A percentile compares a stretch with the other conserved stretches of the same genome.
Conservation (phyloP, 768 basidiomycete genomes). For the Amanita fuliginea region DNA sequence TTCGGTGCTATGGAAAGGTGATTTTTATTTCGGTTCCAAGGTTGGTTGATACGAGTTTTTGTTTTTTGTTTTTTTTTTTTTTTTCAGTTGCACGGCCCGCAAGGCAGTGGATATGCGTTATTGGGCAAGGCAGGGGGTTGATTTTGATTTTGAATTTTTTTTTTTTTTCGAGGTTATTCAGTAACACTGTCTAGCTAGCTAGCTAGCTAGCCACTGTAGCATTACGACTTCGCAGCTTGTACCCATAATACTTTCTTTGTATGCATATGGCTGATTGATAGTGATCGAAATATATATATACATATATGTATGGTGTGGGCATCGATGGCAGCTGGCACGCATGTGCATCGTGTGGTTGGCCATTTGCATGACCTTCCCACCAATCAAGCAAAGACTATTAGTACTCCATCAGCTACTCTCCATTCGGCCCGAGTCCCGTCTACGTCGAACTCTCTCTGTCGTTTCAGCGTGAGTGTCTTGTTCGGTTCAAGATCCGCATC, state of each 20-base stretch:
- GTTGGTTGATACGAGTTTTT: not conserved
- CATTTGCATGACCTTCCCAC: too few relatives aligned
- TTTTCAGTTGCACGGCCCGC: constrained; percentile 56
- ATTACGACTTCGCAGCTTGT: not conserved
- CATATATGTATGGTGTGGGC: too few relatives aligned
- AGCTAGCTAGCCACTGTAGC: constrained; percentile 1
- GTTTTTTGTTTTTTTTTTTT: too few relatives aligned
- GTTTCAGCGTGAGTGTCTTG: constrained; percentile 38
- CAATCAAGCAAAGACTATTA: constrained; percentile 35
- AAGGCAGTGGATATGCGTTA: constrained; percentile 68
- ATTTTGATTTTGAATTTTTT: not conserved
- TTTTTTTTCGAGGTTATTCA: too few relatives aligned
- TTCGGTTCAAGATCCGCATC: constrained; percentile 14
- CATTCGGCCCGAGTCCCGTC: constrained; percentile 59
- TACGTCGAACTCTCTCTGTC: constrained; percentile 46
- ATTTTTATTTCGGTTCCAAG: not conserved
- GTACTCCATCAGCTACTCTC: constrained; percentile 39
- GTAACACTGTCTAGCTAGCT: not conserved
- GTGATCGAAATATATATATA: too few relatives aligned
- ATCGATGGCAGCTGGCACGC: too few relatives aligned
- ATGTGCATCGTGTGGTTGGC: too few relatives aligned
- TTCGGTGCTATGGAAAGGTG: constrained; percentile 64
- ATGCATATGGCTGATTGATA: not conserved
- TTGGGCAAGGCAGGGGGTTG: constrained; percentile 30
- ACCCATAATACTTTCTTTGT: too few relatives aligned